Conservation (phyloP, 164 flowering plant genomes). For the Malania oleifera region DNA sequence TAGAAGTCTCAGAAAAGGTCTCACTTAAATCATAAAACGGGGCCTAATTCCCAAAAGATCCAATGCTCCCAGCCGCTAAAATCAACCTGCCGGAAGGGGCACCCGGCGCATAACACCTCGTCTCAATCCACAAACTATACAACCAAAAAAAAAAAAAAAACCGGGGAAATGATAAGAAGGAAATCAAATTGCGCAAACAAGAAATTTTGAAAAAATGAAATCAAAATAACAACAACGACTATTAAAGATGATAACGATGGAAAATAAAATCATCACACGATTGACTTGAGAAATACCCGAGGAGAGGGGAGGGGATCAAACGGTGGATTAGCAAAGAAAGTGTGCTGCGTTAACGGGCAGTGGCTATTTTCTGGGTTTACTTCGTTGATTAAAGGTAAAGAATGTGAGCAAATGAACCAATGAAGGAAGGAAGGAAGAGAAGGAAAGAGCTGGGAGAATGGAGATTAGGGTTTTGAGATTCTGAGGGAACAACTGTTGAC, state of each 20-base stretch:
- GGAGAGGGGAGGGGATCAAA: no score
- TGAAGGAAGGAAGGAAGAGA: no score
- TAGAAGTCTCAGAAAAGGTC: not conserved
- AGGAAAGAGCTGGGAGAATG: no score
- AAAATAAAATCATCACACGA: not conserved
- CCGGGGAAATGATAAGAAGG: no score
- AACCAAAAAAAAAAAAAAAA: not conserved
- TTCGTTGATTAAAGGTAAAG: no score
- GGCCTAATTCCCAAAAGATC: not conserved
- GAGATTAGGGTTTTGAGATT: no score
- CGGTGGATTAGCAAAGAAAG: no score
- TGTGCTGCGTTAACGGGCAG: no score
- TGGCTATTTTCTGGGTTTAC: no score
- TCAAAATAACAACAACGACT: not conserved
- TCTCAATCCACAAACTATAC: not conserved
- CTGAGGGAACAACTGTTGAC: no score
- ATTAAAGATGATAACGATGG: not conserved
- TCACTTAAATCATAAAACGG: not conserved
- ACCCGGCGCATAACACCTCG: not conserved
- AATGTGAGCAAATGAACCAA: no score
- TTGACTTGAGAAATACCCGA: not conserved
- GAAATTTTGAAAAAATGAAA: not conserved
- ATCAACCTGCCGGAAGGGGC: not conserved
- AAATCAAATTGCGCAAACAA: no score
- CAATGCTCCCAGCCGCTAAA: not conserved